A percentile compares a stretch with the other conserved stretches of the same genome.
Conservation (phyloP, 306 rosid genomes). For the Sphenostylis stenocarpa region DNA sequence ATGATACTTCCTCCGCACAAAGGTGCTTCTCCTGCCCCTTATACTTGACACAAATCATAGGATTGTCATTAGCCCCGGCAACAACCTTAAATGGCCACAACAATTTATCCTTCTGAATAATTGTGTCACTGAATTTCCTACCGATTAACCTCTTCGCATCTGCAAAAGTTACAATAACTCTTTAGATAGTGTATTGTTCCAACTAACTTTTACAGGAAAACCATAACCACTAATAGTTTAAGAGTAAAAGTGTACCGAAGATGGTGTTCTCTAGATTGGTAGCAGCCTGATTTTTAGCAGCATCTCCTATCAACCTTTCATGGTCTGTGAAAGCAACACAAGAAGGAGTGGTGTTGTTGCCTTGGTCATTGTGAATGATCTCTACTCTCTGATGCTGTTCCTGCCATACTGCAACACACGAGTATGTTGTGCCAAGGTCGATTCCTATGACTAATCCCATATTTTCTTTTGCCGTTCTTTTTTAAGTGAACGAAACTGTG, state of each 20-base stretch:
- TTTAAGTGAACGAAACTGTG: background rate
- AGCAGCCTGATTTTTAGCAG: background rate
- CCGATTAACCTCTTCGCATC: constrained; percentile 45
- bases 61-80: constrained; percentile 38
- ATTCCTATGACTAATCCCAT: background rate
- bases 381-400: background rate
- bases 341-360: constrained; percentile 19
- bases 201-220: too few species aligned
- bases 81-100: constrained; percentile 49
- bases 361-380: constrained; percentile 28
- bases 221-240: too few species aligned
- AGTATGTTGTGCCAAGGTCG: constrained; percentile 23
- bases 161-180: too few species aligned
- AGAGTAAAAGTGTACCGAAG: background rate
- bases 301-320: constrained; percentile 14
- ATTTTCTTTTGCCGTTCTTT: background rate
- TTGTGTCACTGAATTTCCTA: constrained; percentile 36
- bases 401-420: constrained; percentile 22
- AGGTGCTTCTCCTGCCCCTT: constrained; percentile 51
- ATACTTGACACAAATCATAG: constrained; percentile 42
- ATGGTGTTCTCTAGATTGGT: background rate
- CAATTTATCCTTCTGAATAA: constrained; percentile 22
- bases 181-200: too few species aligned
- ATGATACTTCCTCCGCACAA: constrained; percentile 42
- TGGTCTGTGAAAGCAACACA: background rate